A percentile compares a stretch with the other conserved stretches of the same genome.
Evolutionary conservation across 441 rosid species (phyloP).

Genomic region (Mallotus repandus): DNA sequence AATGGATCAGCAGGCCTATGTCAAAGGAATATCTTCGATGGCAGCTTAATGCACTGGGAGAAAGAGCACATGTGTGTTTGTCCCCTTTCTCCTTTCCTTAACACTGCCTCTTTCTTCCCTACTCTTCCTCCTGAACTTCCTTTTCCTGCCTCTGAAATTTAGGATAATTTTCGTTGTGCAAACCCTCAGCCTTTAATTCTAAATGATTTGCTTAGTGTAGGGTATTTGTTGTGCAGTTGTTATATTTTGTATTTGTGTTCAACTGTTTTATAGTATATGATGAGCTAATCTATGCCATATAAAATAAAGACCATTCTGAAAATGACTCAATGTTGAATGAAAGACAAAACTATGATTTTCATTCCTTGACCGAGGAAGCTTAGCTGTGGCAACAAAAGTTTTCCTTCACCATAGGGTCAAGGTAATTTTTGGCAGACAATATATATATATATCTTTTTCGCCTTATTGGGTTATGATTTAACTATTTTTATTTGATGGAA

Average conservation of each 20-base stretch:
- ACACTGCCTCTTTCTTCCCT: conserved; percentile 89
- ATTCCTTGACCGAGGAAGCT: not conserved
- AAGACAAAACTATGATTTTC: not conserved
- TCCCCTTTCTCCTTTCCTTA: conserved; percentile 99
- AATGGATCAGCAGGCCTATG: conserved; percentile 99
- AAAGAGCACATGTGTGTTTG: conserved; percentile 99
- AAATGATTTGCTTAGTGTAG: conserved; percentile 26
- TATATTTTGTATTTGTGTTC: not conserved
- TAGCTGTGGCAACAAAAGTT: not conserved
- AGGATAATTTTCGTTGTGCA: conserved; percentile 32
- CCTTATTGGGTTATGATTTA: not conserved
- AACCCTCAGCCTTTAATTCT: conserved; percentile 28
- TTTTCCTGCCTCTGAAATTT: conserved; percentile 44
- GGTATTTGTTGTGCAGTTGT: not conserved
- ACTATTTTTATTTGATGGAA: not conserved
- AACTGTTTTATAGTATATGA: not conserved
- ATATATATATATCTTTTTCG: conserved; percentile 3
- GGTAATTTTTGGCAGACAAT: not conserved
- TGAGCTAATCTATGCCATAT: not conserved
- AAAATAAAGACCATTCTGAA: too few species aligned
- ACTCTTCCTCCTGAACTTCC: conserved; percentile 78
- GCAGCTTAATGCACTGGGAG: conserved; percentile 99
- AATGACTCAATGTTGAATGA: not conserved
- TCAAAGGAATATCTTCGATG: conserved; percentile 98
- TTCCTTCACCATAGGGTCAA: not conserved